Evolutionary conservation across 345 rosid species (phyloP), one percentile per base, ranked within the genome.

Genomic region (Alliaria petiolata): DNA sequence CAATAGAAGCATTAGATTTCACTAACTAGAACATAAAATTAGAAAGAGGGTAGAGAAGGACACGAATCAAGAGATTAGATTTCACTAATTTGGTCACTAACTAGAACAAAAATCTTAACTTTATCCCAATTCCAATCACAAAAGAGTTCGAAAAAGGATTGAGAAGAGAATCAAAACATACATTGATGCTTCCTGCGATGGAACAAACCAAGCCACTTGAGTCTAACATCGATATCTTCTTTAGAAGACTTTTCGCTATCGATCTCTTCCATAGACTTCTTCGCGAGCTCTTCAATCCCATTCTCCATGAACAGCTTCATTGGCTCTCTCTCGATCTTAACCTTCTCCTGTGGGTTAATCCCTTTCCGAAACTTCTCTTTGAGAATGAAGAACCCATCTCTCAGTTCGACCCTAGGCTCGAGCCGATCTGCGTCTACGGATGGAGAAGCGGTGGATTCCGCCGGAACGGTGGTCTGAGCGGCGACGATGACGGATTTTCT

Each of bases 181-280:
- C 98, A 86, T 0, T 83, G 91, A 70, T 87, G 95, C 80, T 93
- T 93, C 61, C 98, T 81, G 67, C 98, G 82, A 70, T 91, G 98
- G 53, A 93, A 89, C 69, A 93, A 80, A 74, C 98, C 98, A 77
- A 93, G 97, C 97, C 98, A 93, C 70, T 93, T 93, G 67, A 93
- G 97, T 66, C 98, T 80, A 65, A 91, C 90, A 70, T 93, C 98
- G 70, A 91, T 64, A 62, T 91, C 97, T 31, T 86, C 96, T 65
- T 89, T 93, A 0, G 80, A 78, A 49, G n/a, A 17, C 77, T 93
- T 91, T 8, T 38, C 72, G 51, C 77, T 62, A 51, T 91, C 97
- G 63, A 89, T 69, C 67, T 93, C 95, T 65, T 89, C 98, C 82
- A 91, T 78, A 0, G 97, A 80, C 65, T 89, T 57, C 78, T 82